Evolutionary conservation across 2,329 filamentous ascomycete genomes (phyloP).

Genomic region (Beauveria rudraprayagi): DNA sequence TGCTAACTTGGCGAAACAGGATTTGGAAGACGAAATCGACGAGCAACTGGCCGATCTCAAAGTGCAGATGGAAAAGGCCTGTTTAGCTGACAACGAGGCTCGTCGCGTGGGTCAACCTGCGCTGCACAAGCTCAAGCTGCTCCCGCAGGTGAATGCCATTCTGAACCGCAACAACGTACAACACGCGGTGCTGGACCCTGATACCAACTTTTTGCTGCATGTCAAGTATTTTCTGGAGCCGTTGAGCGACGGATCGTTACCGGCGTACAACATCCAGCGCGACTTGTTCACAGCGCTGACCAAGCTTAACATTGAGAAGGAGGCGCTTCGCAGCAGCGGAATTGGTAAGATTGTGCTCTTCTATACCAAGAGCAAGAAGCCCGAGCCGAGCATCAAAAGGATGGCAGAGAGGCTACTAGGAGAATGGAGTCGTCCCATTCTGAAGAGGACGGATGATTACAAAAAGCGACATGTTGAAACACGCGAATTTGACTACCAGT

Average conservation of each 20-base stretch:
- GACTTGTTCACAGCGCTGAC: conserved; percentile 79
- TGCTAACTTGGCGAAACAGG: conserved; percentile 40
- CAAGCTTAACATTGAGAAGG: conserved; percentile 82
- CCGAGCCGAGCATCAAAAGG: conserved; percentile 82
- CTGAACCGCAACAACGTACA: conserved; percentile 85
- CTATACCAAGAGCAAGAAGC: conserved; percentile 91
- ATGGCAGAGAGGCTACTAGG: conserved; percentile 87
- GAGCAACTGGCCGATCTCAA: conserved; percentile 84
- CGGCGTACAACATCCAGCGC: conserved; percentile 94
- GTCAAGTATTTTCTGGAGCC: conserved; percentile 97
- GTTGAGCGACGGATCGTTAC: conserved; percentile 84
- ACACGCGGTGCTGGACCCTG: conserved; percentile 79
- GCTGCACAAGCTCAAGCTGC: conserved; percentile 84
- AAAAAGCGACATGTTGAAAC: conserved; percentile 68
- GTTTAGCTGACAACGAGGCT: conserved; percentile 75
- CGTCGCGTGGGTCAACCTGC: conserved; percentile 74
- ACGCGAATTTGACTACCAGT: conserved; percentile 57
- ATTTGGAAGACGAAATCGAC: conserved; percentile 84
- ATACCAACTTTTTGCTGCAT: conserved; percentile 89
- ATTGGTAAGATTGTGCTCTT: conserved; percentile 96
- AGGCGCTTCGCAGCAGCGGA: conserved; percentile 78
- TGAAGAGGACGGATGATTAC: conserved; percentile 91
- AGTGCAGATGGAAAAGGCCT: conserved; percentile 82
- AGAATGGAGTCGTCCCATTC: conserved; percentile 91
- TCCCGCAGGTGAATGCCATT: conserved; percentile 81